Conservation (phyloP, 2,329 filamentous ascomycete genomes). For the Alternaria burnsii region DNA sequence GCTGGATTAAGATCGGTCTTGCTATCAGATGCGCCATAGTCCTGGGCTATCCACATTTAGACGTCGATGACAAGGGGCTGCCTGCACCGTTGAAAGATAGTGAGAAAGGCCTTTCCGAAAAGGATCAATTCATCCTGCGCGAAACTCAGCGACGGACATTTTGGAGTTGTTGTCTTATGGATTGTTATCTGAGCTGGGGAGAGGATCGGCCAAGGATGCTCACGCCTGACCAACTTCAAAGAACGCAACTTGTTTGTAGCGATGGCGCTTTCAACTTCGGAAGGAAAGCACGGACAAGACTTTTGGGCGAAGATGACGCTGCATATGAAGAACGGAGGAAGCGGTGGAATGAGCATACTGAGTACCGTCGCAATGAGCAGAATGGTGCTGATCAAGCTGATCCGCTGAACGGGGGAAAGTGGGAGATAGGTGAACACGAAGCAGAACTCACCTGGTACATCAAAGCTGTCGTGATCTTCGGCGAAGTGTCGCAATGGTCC, state of each 20-base stretch:
- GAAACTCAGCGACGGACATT: conserved; percentile 75
- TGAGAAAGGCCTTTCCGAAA: conserved; percentile 25
- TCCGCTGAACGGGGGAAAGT: conserved; percentile 54
- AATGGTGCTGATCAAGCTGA: not conserved
- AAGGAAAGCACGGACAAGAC: conserved; percentile 61
- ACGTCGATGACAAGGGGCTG: conserved; percentile 37
- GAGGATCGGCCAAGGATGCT: conserved; percentile 69
- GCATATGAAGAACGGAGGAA: conserved; percentile 25
- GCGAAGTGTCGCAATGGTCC: conserved; percentile 65
- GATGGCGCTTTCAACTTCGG: conserved; percentile 71
- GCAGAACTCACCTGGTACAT: conserved; percentile 61
- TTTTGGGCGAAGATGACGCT: conserved; percentile 29
- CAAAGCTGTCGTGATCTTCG: conserved; percentile 63
- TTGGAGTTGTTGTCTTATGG: conserved; percentile 78
- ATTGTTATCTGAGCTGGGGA: conserved; percentile 73
- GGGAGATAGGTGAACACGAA: conserved; percentile 62
- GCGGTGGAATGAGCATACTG: conserved; percentile 8
- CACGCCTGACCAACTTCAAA: conserved; percentile 63
- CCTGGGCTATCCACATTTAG: conserved; percentile 42
- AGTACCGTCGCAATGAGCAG: conserved; percentile 6
- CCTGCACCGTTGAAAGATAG: conserved; percentile 7
- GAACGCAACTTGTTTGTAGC: conserved; percentile 73
- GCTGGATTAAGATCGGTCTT: conserved; percentile 72
- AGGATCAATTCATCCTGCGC: conserved; percentile 63
- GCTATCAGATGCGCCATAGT: conserved; percentile 65